Conservation (phyloP, 768 basidiomycete species). For the Lentinula raphanica region DNA sequence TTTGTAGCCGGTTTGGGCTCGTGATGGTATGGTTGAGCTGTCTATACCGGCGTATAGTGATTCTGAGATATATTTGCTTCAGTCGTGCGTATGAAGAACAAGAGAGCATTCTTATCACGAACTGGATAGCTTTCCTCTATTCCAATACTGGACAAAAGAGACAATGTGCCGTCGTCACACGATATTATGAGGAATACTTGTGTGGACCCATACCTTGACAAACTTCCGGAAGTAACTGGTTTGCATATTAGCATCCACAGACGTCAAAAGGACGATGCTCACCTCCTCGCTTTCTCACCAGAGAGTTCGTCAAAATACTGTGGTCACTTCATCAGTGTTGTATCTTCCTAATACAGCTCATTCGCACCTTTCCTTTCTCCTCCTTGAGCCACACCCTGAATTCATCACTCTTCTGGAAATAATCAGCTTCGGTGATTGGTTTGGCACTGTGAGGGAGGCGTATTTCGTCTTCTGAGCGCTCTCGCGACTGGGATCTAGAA, state of each 20-base stretch:
- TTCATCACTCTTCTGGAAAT: constrained; percentile 84
- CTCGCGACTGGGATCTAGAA: constrained; percentile 40
- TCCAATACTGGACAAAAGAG: constrained; percentile 57
- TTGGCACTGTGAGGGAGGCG: constrained; percentile 51
- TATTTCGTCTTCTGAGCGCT: constrained; percentile 13
- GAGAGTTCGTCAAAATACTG: constrained; percentile 87
- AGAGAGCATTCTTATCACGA: constrained; percentile 12
- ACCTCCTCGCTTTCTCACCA: constrained; percentile 77
- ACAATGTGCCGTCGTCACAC: constrained; percentile 1
- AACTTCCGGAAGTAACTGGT: constrained; percentile 89
- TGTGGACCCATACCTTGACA: constrained; percentile 52
- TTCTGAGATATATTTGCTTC: constrained; percentile 25
- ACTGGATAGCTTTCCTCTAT: constrained; percentile 71
- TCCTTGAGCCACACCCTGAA: constrained; percentile 58
- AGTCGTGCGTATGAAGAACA: neutral
- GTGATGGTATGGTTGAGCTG: constrained; percentile 48
- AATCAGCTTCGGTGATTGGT: constrained; percentile 78
- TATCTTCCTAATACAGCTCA: neutral
- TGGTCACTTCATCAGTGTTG: neutral
- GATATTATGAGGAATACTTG: neutral
- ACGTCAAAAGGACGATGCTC: constrained; percentile 21
- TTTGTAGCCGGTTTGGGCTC: constrained; percentile 76
- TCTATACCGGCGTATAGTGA: constrained; percentile 59
- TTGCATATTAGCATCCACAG: constrained; percentile 25
- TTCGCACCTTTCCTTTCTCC: constrained; percentile 1